phyloP scores from a whole-genome alignment of 2,329 filamentous ascomycete genomes.

The Onygenales sp. region DNA sequence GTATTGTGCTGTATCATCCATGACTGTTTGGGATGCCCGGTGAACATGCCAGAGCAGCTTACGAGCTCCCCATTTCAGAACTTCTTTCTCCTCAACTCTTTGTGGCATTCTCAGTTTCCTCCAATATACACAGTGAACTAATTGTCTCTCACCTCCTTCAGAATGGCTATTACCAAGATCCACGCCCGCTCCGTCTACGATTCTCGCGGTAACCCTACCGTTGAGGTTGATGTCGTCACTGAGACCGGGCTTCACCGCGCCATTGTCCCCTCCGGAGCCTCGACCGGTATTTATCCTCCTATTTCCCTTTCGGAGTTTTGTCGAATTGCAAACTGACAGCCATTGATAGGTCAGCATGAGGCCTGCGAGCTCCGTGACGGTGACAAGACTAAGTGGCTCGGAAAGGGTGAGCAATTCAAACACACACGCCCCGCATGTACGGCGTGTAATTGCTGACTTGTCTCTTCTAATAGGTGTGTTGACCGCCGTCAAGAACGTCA shows the following conservation, averaged over 20 bases:
- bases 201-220: slow-evolving; percentile 95
- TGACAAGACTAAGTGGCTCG: slow-evolving; percentile 76
- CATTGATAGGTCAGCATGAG: slow-evolving; percentile 66
- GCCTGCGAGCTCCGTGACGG: slow-evolving; percentile 85
- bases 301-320: neutral
- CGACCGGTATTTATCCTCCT: slow-evolving; percentile 60
- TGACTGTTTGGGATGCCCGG: neutral
- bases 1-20: neutral
- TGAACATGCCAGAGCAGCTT: neutral
- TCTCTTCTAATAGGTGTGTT: slow-evolving; percentile 45
- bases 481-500: slow-evolving; percentile 81
- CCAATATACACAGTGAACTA: neutral
- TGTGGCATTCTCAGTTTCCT: neutral
- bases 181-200: slow-evolving; percentile 96
- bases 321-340: slow-evolving; percentile 13
- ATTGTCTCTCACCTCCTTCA: slow-evolving; percentile 4
- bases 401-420: slow-evolving; percentile 54
- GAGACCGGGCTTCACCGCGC: slow-evolving; percentile 94
- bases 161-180: slow-evolving; percentile 83
- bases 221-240: slow-evolving; percentile 95
- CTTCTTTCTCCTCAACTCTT: neutral
- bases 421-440: neutral
- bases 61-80: neutral
- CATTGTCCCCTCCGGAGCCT: slow-evolving; percentile 94
- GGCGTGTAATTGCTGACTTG: neutral